These are phyloP conservation scores for Epichloe hybrida DNA, from an alignment of 2,329 filamentous ascomycete genomes.

Conservation along the genomic window DNA sequence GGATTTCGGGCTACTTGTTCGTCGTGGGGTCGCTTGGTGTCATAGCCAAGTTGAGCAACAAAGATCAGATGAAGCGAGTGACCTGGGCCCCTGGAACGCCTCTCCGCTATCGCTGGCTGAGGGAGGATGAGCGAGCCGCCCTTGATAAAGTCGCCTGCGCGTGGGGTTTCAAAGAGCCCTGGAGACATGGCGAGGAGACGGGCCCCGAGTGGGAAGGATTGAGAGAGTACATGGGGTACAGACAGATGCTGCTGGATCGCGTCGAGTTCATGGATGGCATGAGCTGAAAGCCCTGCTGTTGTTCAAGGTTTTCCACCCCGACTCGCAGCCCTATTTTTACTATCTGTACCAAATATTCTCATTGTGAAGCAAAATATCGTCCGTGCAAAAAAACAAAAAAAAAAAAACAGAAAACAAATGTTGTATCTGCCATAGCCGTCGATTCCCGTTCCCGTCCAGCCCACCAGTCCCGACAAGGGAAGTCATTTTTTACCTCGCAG, in stretches of 20 bases:
- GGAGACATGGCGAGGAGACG: constrained; percentile 76
- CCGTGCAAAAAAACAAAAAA: too few species aligned
- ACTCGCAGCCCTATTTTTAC: background rate
- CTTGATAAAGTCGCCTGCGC: constrained; percentile 75
- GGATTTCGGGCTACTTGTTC: constrained; percentile 69
- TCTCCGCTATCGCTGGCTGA: constrained; percentile 67
- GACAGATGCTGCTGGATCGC: constrained; percentile 82
- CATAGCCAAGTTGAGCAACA: constrained; percentile 72
- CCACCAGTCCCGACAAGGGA: too few species aligned
- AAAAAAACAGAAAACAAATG: too few species aligned
- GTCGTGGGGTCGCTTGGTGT: constrained; percentile 72
- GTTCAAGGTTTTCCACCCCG: background rate
- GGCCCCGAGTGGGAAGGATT: constrained; percentile 81
- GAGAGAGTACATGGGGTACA: constrained; percentile 67
- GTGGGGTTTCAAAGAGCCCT: constrained; percentile 80
- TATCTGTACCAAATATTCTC: background rate
- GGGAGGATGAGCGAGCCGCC: constrained; percentile 80
- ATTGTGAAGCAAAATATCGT: too few species aligned
- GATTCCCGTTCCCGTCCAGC: too few species aligned
- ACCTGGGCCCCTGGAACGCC: constrained; percentile 79
- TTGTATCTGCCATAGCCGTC: too few species aligned
- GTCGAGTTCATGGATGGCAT: constrained; percentile 89
- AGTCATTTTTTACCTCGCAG: too few species aligned
- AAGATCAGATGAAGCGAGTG: constrained; percentile 90
- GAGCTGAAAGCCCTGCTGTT: constrained; percentile 23